Evolutionary conservation across 75 land plant species (phyloP).

Genomic region (Sequoiadendron giganteum): DNA sequence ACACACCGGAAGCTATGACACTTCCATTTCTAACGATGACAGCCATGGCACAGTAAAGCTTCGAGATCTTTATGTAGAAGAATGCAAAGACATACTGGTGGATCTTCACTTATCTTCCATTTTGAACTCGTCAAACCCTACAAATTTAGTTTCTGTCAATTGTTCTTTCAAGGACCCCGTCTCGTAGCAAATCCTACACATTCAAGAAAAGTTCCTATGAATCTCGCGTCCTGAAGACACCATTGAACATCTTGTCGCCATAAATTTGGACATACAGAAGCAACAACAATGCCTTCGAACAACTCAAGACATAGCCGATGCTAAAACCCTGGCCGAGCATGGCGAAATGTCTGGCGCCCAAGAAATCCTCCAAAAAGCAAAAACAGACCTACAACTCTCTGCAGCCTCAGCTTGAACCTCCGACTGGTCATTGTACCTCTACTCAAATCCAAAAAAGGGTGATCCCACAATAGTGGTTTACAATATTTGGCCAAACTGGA

Average conservation of each 20-base stretch:
- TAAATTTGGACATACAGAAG: constrained; percentile 34
- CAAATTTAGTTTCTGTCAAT: constrained; percentile 35
- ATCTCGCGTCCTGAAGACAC: constrained; percentile 28
- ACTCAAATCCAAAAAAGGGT: constrained; percentile 53
- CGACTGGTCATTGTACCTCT: constrained; percentile 30
- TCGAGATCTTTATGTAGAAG: constrained; percentile 74
- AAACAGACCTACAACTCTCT: constrained; percentile 33
- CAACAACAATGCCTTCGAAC: constrained; percentile 42
- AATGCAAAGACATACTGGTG: constrained; percentile 67
- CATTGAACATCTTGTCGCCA: constrained; percentile 19
- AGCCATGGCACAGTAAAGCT: constrained; percentile 40
- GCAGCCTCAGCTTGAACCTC: constrained; percentile 17
- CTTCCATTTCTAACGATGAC: no score
- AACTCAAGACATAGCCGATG: constrained; percentile 66
- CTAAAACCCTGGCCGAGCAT: constrained; percentile 47
- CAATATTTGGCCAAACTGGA: no score
- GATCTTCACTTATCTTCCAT: constrained; percentile 56
- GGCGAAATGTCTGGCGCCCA: constrained; percentile 47
- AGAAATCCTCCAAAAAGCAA: constrained; percentile 50
- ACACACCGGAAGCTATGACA: constrained; percentile 35
- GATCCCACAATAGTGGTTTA: no score
- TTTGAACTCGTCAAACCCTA: not conserved
- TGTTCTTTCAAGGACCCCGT: constrained; percentile 51
- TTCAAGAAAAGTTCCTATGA: constrained; percentile 28
- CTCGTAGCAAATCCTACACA: constrained; percentile 20